Percentiles rank a stretch among this genome's conserved stretches.
Conservation (phyloP, 2,329 filamentous ascomycete genomes). For the Microascus cirrosus region DNA sequence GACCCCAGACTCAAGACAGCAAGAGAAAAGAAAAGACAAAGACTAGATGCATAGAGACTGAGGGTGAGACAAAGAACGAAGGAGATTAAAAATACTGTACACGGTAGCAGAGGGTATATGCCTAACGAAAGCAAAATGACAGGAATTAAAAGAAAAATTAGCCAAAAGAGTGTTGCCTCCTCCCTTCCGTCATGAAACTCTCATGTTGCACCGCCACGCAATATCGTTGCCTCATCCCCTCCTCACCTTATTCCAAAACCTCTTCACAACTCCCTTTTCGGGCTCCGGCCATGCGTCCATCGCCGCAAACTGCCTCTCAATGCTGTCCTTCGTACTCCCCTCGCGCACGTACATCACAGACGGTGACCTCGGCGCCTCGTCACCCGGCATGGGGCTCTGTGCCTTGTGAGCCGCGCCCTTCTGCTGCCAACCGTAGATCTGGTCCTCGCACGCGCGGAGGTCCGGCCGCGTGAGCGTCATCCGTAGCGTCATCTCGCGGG, state of each 20-base stretch:
- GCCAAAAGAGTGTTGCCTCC: not conserved
- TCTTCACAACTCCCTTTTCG: conserved; percentile 44
- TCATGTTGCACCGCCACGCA: not conserved
- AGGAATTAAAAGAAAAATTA: conserved; percentile 3
- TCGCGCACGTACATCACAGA: conserved; percentile 18
- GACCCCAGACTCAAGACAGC: too few species aligned
- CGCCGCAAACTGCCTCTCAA: conserved; percentile 41
- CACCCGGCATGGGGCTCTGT: conserved; percentile 23
- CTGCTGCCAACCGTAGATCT: conserved; percentile 58
- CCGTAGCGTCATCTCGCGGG: conserved; percentile 84
- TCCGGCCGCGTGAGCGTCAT: conserved; percentile 93
- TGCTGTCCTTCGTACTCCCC: conserved; percentile 33
- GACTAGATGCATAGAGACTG: not conserved
- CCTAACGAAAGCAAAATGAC: conserved; percentile 4
- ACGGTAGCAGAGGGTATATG: conserved; percentile 1
- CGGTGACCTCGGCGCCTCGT: conserved; percentile 12
- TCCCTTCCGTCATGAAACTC: too few species aligned
- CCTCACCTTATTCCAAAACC: conserved; percentile 52
- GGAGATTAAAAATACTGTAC: conserved; percentile 3
- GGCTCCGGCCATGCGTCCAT: conserved; percentile 38
- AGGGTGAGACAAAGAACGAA: not conserved
- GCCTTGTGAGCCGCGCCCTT: conserved; percentile 29
- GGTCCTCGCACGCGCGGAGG: conserved; percentile 62
- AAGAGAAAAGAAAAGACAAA: not conserved
- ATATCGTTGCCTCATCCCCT: conserved; percentile 15